phyloP scores from a whole-genome alignment of 176 grass and related monocot genomes.

The Musa beccarii region DNA sequence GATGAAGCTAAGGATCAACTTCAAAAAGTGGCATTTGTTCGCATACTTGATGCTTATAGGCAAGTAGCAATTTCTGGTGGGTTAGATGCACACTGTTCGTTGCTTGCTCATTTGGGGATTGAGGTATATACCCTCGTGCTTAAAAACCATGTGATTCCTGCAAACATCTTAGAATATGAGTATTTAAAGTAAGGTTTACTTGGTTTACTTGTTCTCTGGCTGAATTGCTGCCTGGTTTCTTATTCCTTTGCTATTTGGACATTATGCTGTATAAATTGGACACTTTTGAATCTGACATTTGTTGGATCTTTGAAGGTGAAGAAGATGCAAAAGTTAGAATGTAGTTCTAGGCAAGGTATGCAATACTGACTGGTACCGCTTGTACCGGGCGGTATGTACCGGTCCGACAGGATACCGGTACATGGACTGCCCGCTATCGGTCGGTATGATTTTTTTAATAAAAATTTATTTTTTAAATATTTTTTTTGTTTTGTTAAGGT shows the following conservation, averaged over 20 bases:
- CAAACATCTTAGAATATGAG: not conserved
- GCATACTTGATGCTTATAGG: constrained; percentile 67
- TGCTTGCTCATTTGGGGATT: constrained; percentile 81
- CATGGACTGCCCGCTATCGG: too few relatives aligned
- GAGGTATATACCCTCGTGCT: constrained; percentile 49
- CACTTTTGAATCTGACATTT: not conserved
- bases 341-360: too few relatives aligned
- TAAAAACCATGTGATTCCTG: not conserved
- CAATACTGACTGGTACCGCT: too few relatives aligned
- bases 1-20: constrained; percentile 81
- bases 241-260: not conserved
- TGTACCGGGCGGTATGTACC: too few relatives aligned
- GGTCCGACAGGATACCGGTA: too few relatives aligned
- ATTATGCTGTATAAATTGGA: not conserved
- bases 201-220: not conserved
- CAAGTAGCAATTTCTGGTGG: constrained; percentile 50
- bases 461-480: too few relatives aligned
- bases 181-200: not conserved
- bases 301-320: too few relatives aligned
- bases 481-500: too few relatives aligned
- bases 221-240: not conserved
- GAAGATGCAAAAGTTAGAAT: too few relatives aligned
- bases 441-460: too few relatives aligned
- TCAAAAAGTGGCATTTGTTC: constrained; percentile 72
- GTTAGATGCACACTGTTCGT: constrained; percentile 44